These are phyloP conservation scores for Podospora fimiseda DNA, from an alignment of 495 filamentous ascomycete species.

Conservation along the genomic window DNA sequence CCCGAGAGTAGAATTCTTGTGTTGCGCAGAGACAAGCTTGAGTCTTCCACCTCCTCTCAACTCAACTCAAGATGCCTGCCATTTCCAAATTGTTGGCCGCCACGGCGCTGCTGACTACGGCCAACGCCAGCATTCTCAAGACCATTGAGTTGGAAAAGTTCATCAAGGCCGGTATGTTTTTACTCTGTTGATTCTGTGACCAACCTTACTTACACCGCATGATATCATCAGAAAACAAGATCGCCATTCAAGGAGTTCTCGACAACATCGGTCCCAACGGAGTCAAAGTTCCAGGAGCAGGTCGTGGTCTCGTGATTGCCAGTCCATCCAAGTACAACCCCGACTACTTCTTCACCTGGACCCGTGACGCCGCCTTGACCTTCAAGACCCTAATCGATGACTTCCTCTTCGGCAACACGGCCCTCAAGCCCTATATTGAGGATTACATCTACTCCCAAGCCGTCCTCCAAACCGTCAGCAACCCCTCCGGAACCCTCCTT, in stretches of 20 bases:
- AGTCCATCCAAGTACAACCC: slow-evolving; percentile 49
- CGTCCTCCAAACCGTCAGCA: slow-evolving; percentile 49
- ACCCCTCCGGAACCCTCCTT: slow-evolving; percentile 48
- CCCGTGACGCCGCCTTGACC: slow-evolving; percentile 56
- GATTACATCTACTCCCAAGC: slow-evolving; percentile 53
- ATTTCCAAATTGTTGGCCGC: background rate
- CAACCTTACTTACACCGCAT: background rate
- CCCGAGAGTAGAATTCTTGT: too few relatives aligned
- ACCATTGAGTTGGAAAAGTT: slow-evolving; percentile 3
- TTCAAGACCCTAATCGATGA: slow-evolving; percentile 54
- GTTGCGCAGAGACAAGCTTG: background rate
- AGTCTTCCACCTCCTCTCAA: too few relatives aligned
- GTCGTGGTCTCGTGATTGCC: slow-evolving; percentile 52
- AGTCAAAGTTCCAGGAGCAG: slow-evolving; percentile 35
- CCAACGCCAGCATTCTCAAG: background rate
- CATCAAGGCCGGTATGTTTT: slow-evolving; percentile 5
- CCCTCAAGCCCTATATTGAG: slow-evolving; percentile 46
- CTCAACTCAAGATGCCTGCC: background rate
- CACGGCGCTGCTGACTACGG: background rate
- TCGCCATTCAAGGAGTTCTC: slow-evolving; percentile 45
- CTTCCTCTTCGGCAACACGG: slow-evolving; percentile 44
- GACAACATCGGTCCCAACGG: slow-evolving; percentile 54
- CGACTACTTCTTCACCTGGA: slow-evolving; percentile 62
- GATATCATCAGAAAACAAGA: slow-evolving; percentile 32
- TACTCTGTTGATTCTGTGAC: background rate